These are phyloP conservation scores for Colletotrichum plurivorum DNA, from an alignment of 2,329 filamentous ascomycete genomes.

Conservation along the genomic window DNA sequence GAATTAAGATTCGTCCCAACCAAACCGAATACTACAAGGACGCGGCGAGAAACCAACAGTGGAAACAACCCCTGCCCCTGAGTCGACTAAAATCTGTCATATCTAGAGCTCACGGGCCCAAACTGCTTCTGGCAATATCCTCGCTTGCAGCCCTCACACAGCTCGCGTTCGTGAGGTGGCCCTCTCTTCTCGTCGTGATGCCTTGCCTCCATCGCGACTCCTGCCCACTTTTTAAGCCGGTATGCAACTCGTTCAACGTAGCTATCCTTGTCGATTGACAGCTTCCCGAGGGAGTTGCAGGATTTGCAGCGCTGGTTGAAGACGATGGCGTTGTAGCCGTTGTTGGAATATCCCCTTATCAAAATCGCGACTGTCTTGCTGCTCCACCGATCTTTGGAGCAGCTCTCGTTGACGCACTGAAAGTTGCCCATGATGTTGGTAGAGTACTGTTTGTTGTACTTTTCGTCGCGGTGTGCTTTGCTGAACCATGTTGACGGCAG, in stretches of 20 bases:
- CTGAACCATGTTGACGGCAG: not conserved
- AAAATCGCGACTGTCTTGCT: constrained; percentile 52
- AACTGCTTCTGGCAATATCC: not conserved
- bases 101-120: not conserved
- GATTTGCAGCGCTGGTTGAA: constrained; percentile 53
- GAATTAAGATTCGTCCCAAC: too few relatives aligned
- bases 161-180: not conserved
- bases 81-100: too few relatives aligned
- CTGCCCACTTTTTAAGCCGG: constrained; percentile 2
- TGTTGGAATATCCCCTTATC: constrained; percentile 49
- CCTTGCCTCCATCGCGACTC: not conserved
- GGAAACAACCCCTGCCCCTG: too few relatives aligned
- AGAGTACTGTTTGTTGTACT: not conserved
- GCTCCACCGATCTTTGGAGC: constrained; percentile 45
- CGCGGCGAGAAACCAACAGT: too few relatives aligned
- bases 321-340: constrained; percentile 53
- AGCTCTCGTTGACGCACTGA: constrained; percentile 47
- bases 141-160: not conserved
- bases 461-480: not conserved
- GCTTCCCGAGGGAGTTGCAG: constrained; percentile 43
- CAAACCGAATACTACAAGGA: too few relatives aligned
- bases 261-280: not conserved
- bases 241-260: not conserved
- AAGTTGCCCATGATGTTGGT: constrained; percentile 51
- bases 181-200: not conserved